Evolutionary conservation across 352 stramenopile genomes (phyloP).

Genomic region (Globisporangium sylvaticum): DNA sequence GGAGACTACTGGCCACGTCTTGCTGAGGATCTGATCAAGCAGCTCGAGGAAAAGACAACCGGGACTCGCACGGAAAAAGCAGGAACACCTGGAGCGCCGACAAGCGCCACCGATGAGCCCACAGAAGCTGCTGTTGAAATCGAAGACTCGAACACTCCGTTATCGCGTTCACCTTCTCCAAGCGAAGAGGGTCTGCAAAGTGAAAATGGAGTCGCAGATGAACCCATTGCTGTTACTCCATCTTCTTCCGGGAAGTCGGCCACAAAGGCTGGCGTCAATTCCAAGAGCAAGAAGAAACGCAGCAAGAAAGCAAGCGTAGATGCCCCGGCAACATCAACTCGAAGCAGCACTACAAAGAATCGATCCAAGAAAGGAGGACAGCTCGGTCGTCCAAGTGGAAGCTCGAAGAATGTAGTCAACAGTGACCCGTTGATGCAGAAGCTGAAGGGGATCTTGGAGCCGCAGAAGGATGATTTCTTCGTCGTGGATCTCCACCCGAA

Average conservation of each 20-base stretch:
- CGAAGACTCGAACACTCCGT: slow-evolving; percentile 33
- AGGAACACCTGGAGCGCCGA: background rate
- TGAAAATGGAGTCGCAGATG: slow-evolving; percentile 23
- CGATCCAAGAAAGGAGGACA: slow-evolving; percentile 59
- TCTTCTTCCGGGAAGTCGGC: slow-evolving; percentile 17
- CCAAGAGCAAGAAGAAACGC: slow-evolving; percentile 74
- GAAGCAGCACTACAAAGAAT: slow-evolving; percentile 63
- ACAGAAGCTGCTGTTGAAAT: slow-evolving; percentile 17
- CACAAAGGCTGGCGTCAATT: slow-evolving; percentile 21
- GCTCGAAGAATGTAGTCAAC: slow-evolving; percentile 75
- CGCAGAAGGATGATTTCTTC: slow-evolving; percentile 99
- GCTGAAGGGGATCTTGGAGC: slow-evolving; percentile 95
- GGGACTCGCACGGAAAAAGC: slow-evolving; percentile 30
- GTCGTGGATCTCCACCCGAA: slow-evolving; percentile 93
- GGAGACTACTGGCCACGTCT: slow-evolving; percentile 98
- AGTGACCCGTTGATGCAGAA: slow-evolving; percentile 96
- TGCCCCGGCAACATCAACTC: slow-evolving; percentile 40
- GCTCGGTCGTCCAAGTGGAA: slow-evolving; percentile 35
- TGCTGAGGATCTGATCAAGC: slow-evolving; percentile 98
- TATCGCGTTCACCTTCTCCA: slow-evolving; percentile 45
- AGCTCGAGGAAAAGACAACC: slow-evolving; percentile 91
- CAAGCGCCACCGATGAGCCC: slow-evolving; percentile 15
- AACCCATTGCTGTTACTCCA: slow-evolving; percentile 10
- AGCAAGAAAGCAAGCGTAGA: slow-evolving; percentile 73
- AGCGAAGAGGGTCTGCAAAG: slow-evolving; percentile 30